Evolutionary conservation across 495 filamentous ascomycete species (phyloP).

Genomic region (Rostrohypoxylon terebratum): DNA sequence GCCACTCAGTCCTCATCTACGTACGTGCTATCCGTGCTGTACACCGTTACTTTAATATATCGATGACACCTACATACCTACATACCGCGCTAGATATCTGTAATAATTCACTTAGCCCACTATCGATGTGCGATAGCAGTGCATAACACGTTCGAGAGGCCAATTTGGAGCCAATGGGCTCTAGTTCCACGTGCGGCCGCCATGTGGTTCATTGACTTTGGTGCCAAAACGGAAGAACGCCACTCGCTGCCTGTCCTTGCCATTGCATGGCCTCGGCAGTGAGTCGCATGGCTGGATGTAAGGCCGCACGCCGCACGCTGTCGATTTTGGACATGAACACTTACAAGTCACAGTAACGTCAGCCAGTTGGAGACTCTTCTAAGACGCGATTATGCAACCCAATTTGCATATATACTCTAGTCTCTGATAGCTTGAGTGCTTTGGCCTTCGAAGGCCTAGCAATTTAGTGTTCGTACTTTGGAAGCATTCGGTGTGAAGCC

Average conservation of each 20-base stretch:
- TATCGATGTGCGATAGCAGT: constrained; percentile 44
- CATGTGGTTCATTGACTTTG: constrained; percentile 45
- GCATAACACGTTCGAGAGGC: constrained; percentile 30
- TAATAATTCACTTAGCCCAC: constrained; percentile 34
- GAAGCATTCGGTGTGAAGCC: constrained; percentile 9
- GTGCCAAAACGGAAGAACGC: constrained; percentile 39
- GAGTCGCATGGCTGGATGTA: constrained; percentile 32
- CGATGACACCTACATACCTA: constrained; percentile 33
- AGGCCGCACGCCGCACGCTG: constrained; percentile 40
- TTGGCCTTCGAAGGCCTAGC: constrained; percentile 10
- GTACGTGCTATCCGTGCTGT: neutral
- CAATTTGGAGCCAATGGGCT: constrained; percentile 38
- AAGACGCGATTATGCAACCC: constrained; percentile 35
- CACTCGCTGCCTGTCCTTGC: constrained; percentile 30
- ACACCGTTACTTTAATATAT: constrained; percentile 25
- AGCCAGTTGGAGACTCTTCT: constrained; percentile 42
- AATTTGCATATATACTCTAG: constrained; percentile 9
- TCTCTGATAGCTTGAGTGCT: neutral
- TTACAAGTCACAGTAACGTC: constrained; percentile 21
- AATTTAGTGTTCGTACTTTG: too few species aligned
- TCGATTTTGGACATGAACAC: constrained; percentile 31
- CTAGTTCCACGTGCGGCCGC: constrained; percentile 44
- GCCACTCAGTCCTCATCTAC: constrained; percentile 30
- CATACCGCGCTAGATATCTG: constrained; percentile 26
- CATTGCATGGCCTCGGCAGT: constrained; percentile 42